Evolutionary conservation across 495 filamentous ascomycete species (phyloP).

Genomic region (Delitschia confertaspora): DNA sequence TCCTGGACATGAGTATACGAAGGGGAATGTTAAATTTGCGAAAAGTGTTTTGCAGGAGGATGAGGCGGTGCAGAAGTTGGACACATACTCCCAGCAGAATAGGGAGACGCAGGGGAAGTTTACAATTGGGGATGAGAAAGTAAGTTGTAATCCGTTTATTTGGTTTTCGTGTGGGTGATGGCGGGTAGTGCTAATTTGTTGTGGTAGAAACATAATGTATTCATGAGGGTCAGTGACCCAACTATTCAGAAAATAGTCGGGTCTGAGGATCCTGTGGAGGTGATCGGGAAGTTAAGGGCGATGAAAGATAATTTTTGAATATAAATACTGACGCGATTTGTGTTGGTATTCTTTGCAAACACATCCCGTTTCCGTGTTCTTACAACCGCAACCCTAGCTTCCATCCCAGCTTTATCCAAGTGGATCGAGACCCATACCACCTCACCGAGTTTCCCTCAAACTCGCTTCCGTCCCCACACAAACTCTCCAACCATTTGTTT

Average conservation of each 20-base stretch:
- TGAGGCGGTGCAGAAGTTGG: conserved; percentile 66
- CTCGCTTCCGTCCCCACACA: too few relatives aligned
- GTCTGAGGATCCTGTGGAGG: conserved; percentile 70
- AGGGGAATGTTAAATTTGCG: conserved; percentile 82
- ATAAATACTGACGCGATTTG: too few relatives aligned
- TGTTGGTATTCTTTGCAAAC: too few relatives aligned
- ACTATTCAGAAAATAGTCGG: conserved; percentile 76
- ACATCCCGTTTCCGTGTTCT: too few relatives aligned
- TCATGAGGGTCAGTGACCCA: conserved; percentile 84
- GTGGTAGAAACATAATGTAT: conserved; percentile 94
- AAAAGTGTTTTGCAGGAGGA: conserved; percentile 57
- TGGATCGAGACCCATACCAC: too few relatives aligned
- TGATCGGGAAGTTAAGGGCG: conserved; percentile 78
- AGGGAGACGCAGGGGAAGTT: conserved; percentile 89
- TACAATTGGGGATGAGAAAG: conserved; percentile 97
- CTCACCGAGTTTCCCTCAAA: too few relatives aligned
- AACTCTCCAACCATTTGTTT: too few relatives aligned
- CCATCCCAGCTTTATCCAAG: too few relatives aligned
- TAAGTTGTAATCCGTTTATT: conserved; percentile 32
- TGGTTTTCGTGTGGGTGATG: not conserved
- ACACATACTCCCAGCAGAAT: conserved; percentile 67
- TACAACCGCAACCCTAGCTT: too few relatives aligned
- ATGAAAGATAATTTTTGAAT: conserved; percentile 98
- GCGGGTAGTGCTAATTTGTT: conserved; percentile 2
- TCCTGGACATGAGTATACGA: conserved; percentile 96